Evolutionary conservation across 306 rosid species (phyloP), one percentile per base, ranked within the genome.

Genomic region (Citrullus colocynthis): DNA sequence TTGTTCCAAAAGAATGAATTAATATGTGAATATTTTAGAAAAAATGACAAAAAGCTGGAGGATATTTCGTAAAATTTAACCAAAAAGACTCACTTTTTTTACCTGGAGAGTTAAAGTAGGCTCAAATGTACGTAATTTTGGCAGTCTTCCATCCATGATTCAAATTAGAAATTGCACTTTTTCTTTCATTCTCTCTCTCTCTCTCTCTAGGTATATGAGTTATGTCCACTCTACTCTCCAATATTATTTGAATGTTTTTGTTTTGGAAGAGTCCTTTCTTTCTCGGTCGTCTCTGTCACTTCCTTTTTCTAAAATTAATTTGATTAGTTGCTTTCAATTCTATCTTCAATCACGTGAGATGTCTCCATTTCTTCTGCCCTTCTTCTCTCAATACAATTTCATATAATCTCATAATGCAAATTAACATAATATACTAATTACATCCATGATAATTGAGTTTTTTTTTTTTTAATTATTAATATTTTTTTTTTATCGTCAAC

Each of bases 221-320:
- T 39, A 67, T 67, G 74, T 12, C 55, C 49, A 67, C 54, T 67
- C 57, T 71, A 71, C 58, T 73, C 77, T 73, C 77, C 28, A 34
- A 63, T 18, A 51, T 49, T 73, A 51, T 73, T 73, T 73, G 42
- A 71, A 45, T 72, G 49, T 18, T 65, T 48, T 65, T 39, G 44
- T 72, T 24, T 42, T 48, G 6, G 60, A 72, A 30, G 60, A 48
- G 41, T 30, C 28, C 51, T 65, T 28, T 48, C 61, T 48, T 37
- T 72, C 59, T 32, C 77, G 39, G n/a, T 69, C 42, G 21, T 72
- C 76, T 73, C 77, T 73, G 18, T 32, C 78, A 51, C 78, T 49
- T 51, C 44, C 74, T 51, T 73, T 73, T 73, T 49, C 28, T 16
- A 16, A 73, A 41, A 48, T 73, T 14, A 52, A 73, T 73, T 54